A percentile compares a stretch with the other conserved stretches of the same genome.
Conservation (phyloP, 305 asterid genomes). For the Solanum hybrid region DNA sequence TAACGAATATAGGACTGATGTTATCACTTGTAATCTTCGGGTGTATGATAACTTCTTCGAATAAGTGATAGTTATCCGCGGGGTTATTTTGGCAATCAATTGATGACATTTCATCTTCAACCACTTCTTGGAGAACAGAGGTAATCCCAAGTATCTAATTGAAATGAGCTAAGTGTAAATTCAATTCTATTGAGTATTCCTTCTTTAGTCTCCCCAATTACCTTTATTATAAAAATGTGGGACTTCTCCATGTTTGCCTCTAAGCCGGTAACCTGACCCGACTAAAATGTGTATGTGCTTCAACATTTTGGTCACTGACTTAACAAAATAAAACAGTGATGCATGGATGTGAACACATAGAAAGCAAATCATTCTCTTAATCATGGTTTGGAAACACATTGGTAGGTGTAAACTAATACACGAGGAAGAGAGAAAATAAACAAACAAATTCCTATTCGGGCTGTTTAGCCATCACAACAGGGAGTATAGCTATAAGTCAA, state of each 20-base stretch:
- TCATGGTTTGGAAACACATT: too few species aligned
- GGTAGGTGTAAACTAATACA: background rate
- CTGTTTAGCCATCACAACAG: background rate
- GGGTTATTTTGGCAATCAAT: background rate
- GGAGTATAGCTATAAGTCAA: background rate
- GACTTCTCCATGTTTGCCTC: background rate
- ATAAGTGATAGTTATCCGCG: background rate
- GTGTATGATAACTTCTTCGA: background rate
- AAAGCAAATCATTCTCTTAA: background rate
- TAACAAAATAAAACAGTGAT: background rate
- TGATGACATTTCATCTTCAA: background rate
- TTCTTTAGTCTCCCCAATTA: background rate
- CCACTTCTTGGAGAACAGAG: background rate
- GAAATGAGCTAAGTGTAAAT: background rate
- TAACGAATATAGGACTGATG: background rate
- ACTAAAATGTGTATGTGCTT: background rate
- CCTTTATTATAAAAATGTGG: background rate
- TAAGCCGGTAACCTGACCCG: background rate
- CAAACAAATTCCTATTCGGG: background rate
- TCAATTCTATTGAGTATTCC: background rate
- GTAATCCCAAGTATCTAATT: too few species aligned
- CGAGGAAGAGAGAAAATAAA: background rate
- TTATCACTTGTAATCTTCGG: background rate
- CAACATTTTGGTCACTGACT: background rate
- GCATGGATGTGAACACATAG: background rate